phyloP scores from a whole-genome alignment of 805 yeast species.

The Priceomyces medius region DNA sequence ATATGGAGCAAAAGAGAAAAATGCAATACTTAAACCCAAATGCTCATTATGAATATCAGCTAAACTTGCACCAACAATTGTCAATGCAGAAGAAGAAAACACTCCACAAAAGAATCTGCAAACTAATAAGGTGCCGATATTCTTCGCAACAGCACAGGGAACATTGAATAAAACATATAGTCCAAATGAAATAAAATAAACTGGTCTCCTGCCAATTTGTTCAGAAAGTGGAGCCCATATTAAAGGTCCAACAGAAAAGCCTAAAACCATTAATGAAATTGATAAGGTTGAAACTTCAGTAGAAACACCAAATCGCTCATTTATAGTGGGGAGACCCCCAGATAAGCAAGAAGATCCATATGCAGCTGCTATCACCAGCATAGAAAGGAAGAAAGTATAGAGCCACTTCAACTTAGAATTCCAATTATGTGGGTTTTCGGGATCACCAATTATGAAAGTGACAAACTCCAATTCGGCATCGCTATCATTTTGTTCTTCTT shows the following conservation, averaged over 20 bases:
- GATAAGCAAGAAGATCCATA: slow-evolving; percentile 91
- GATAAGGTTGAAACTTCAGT: slow-evolving; percentile 76
- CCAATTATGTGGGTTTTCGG: slow-evolving; percentile 93
- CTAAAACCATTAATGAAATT: slow-evolving; percentile 85
- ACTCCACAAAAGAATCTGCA: slow-evolving; percentile 89
- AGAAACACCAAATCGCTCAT: slow-evolving; percentile 66
- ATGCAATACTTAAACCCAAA: slow-evolving; percentile 87
- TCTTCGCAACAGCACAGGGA: slow-evolving; percentile 83
- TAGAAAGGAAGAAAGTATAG: slow-evolving; percentile 66
- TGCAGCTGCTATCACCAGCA: slow-evolving; percentile 83
- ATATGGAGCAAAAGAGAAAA: slow-evolving; percentile 89
- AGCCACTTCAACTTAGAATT: slow-evolving; percentile 50
- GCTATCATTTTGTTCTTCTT: slow-evolving; percentile 18
- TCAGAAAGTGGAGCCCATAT: slow-evolving; percentile 89
- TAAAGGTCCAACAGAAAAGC: slow-evolving; percentile 84
- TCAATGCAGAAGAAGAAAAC: slow-evolving; percentile 77
- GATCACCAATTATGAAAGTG: slow-evolving; percentile 75
- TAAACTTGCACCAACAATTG: slow-evolving; percentile 86
- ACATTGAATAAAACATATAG: slow-evolving; percentile 78
- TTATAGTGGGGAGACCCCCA: slow-evolving; percentile 73
- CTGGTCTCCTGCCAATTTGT: slow-evolving; percentile 81
- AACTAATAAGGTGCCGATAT: slow-evolving; percentile 75
- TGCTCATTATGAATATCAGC: slow-evolving; percentile 84
- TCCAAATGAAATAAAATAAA: slow-evolving; percentile 72
- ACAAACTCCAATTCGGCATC: slow-evolving; percentile 78